A percentile compares a stretch with the other conserved stretches of the same genome.
Conservation (phyloP, 257 asterid genomes). For the Coffea canephora region DNA sequence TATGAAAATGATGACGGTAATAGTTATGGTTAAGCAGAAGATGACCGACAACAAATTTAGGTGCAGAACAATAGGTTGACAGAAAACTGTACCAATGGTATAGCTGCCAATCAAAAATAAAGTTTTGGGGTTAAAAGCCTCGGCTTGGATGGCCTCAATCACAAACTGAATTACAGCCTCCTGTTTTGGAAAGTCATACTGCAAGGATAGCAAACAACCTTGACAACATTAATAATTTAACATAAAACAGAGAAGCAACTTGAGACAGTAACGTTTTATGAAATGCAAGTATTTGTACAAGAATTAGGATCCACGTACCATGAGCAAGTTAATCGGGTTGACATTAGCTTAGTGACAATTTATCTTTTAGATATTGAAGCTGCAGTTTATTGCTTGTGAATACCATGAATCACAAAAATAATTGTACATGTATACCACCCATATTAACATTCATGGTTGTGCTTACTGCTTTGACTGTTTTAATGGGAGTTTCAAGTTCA, state of each 20-base stretch:
- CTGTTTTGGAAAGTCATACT: slow-evolving; percentile 96
- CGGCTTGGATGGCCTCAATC: slow-evolving; percentile 96
- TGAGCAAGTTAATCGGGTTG: background rate
- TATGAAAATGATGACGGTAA: background rate
- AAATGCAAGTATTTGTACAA: background rate
- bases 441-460: background rate
- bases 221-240: background rate
- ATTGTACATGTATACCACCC: background rate
- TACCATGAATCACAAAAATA: background rate
- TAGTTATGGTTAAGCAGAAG: background rate
- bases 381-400: background rate
- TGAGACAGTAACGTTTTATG: too few species aligned
- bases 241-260: background rate
- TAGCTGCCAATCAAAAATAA: slow-evolving; percentile 94
- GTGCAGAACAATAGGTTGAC: background rate
- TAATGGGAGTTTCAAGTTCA: too few species aligned
- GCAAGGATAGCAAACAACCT: slow-evolving; percentile 31
- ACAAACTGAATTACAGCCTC: slow-evolving; percentile 86
- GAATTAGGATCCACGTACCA: background rate
- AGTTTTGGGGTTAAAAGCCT: slow-evolving; percentile 82
- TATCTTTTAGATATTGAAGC: background rate
- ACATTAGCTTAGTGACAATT: background rate
- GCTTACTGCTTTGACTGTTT: too few species aligned
- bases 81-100: slow-evolving; percentile 64
- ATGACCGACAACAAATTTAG: background rate